Conservation (phyloP, 805 yeast species). For the Limtongozyma cylindracea region DNA sequence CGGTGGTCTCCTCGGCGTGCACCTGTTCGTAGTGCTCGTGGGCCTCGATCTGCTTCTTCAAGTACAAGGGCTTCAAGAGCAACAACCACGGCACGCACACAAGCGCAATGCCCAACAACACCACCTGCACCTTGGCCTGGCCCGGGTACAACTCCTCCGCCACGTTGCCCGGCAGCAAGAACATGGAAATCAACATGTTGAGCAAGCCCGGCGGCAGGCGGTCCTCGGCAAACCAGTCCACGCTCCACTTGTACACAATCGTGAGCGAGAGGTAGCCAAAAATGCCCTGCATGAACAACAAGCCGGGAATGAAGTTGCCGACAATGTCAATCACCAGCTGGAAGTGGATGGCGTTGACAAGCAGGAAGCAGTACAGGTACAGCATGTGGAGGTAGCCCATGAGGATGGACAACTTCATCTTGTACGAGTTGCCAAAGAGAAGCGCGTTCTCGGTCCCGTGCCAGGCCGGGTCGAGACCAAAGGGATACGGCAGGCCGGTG, state of each 20-base stretch:
- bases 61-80: slow-evolving; percentile 31
- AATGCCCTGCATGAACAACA: slow-evolving; percentile 50
- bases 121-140: slow-evolving; percentile 33
- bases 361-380: slow-evolving; percentile 41
- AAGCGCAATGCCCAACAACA: slow-evolving; percentile 30
- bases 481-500: slow-evolving; percentile 21
- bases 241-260: slow-evolving; percentile 50
- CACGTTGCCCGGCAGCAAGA: slow-evolving; percentile 43
- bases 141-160: slow-evolving; percentile 43
- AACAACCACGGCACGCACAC: slow-evolving; percentile 58
- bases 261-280: slow-evolving; percentile 47
- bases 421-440: slow-evolving; percentile 45
- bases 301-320: slow-evolving; percentile 53
- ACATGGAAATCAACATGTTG: slow-evolving; percentile 57
- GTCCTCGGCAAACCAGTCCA: slow-evolving; percentile 38
- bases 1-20: neutral
- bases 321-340: slow-evolving; percentile 35
- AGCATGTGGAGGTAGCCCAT: slow-evolving; percentile 62
- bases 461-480: slow-evolving; percentile 56
- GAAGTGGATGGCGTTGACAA: slow-evolving; percentile 34
- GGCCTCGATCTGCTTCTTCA: slow-evolving; percentile 7
- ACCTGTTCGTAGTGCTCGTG: neutral
- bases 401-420: slow-evolving; percentile 51
- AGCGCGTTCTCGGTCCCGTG: slow-evolving; percentile 58
- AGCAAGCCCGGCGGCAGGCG: slow-evolving; percentile 49